phyloP scores from a whole-genome alignment of 2,329 filamentous ascomycete genomes.

The Diaporthe sp. region DNA sequence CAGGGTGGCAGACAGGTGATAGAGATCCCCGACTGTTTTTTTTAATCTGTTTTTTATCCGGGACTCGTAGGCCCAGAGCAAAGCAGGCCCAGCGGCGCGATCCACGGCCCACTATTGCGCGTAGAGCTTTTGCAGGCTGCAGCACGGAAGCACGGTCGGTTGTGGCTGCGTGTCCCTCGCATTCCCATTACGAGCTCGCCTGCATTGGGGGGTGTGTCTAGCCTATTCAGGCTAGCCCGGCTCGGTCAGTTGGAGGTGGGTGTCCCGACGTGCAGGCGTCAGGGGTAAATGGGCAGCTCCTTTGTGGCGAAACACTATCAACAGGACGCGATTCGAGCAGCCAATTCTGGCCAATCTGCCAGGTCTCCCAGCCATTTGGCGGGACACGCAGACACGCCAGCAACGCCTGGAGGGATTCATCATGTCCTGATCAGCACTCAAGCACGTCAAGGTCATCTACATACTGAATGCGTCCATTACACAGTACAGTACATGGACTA shows the following conservation, averaged over 20 bases:
- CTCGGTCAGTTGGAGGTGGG: slow-evolving; percentile 1
- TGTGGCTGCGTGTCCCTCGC: slow-evolving; percentile 15
- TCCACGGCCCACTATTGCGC: slow-evolving; percentile 11
- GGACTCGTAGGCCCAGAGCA: not conserved
- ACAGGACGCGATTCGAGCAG: slow-evolving; percentile 32
- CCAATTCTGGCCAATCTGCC: slow-evolving; percentile 12
- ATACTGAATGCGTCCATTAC: not conserved
- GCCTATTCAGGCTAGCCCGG: not conserved
- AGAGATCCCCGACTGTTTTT: not conserved
- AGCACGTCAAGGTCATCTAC: not conserved
- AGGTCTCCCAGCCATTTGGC: slow-evolving; percentile 3
- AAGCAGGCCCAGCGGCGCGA: not conserved
- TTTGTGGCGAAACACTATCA: slow-evolving; percentile 33
- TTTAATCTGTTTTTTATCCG: not conserved
- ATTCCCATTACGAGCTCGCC: slow-evolving; percentile 19
- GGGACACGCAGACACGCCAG: not conserved
- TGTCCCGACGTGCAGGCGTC: not conserved
- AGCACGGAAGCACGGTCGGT: not conserved
- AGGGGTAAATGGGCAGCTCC: slow-evolving; percentile 28
- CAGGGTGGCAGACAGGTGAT: not conserved
- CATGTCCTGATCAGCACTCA: not conserved
- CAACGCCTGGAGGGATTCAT: not conserved
- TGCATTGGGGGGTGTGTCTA: not conserved
- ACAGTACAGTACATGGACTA: not conserved
- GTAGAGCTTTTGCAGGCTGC: slow-evolving; percentile 1